Percentiles rank a stretch among this genome's conserved stretches.
Evolutionary conservation across 139 green algal genomes (phyloP).

Genomic region (Micractinium sp.): DNA sequence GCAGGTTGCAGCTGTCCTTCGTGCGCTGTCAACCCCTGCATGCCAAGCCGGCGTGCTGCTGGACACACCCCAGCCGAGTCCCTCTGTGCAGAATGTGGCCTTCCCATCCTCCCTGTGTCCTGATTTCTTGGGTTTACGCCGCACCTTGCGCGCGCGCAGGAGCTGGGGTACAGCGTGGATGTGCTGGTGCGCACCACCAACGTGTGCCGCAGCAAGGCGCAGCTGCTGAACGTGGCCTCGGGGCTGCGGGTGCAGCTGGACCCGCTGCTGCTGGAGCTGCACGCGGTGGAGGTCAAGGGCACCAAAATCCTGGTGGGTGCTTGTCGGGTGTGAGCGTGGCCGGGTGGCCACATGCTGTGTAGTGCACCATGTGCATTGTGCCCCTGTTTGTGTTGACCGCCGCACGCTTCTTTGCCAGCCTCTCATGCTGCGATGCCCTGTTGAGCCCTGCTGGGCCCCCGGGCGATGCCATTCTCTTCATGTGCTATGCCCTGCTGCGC

Average conservation of each 20-base stretch:
- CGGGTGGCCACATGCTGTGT: too few species aligned
- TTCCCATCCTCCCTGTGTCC: background rate
- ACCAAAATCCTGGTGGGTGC: background rate
- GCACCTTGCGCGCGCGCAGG: background rate
- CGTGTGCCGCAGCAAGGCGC: slow-evolving; percentile 19
- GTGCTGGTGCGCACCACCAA: slow-evolving; percentile 19
- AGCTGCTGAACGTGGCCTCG: slow-evolving; percentile 8
- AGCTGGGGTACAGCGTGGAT: slow-evolving; percentile 25
- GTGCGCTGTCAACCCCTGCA: background rate
- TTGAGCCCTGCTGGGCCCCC: too few species aligned
- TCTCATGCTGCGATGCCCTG: too few species aligned
- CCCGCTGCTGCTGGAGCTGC: background rate
- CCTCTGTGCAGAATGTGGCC: background rate
- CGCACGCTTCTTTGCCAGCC: too few species aligned
- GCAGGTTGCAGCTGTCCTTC: too few species aligned
- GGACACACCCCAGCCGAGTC: too few species aligned
- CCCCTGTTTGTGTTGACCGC: too few species aligned
- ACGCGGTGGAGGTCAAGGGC: background rate
- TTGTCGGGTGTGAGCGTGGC: background rate
- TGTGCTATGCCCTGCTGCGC: too few species aligned
- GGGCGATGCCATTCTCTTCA: too few species aligned
- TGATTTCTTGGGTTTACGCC: background rate
- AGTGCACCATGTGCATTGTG: too few species aligned
- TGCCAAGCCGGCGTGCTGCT: background rate
- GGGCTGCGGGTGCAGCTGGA: slow-evolving; percentile 25